Conservation (phyloP, 2,329 filamentous ascomycete species). For the Calycina herbarum region DNA sequence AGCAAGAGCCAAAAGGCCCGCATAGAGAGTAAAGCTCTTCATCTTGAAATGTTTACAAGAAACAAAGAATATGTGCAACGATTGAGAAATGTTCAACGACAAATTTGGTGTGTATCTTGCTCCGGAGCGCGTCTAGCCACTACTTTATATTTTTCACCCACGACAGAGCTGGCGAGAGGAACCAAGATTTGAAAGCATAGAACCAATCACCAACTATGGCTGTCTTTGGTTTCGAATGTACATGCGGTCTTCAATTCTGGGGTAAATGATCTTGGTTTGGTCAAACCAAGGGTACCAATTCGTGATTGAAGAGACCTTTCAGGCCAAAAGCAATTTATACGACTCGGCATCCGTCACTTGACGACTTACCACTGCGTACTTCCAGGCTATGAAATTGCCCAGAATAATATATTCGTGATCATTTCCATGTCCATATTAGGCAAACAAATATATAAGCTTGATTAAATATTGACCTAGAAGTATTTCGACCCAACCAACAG, state of each 20-base stretch:
- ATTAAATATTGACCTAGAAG: not conserved
- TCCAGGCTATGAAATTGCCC: not conserved
- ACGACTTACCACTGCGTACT: not conserved
- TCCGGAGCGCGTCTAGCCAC: not conserved
- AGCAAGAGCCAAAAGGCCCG: conserved; percentile 21
- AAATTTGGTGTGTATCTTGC: not conserved
- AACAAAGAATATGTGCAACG: not conserved
- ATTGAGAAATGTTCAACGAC: not conserved
- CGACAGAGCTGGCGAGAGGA: not conserved
- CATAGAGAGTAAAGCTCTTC: conserved; percentile 20
- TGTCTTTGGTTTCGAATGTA: conserved; percentile 6
- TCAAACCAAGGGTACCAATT: not conserved
- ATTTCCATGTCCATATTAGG: not conserved
- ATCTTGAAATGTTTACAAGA: conserved; percentile 19
- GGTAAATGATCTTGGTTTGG: conserved; percentile 8
- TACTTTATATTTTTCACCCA: not conserved
- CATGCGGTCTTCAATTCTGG: not conserved
- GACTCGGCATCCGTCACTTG: conserved; percentile 10
- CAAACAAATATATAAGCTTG: not conserved
- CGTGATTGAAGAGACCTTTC: not conserved
- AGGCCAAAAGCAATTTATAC: conserved; percentile 3
- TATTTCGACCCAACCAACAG: not conserved
- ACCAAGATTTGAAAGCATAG: not conserved
- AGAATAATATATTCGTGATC: conserved; percentile 1
- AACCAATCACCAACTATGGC: not conserved